phyloP scores from a whole-genome alignment of 306 rosid genomes.

The Trifolium subterraneum region DNA sequence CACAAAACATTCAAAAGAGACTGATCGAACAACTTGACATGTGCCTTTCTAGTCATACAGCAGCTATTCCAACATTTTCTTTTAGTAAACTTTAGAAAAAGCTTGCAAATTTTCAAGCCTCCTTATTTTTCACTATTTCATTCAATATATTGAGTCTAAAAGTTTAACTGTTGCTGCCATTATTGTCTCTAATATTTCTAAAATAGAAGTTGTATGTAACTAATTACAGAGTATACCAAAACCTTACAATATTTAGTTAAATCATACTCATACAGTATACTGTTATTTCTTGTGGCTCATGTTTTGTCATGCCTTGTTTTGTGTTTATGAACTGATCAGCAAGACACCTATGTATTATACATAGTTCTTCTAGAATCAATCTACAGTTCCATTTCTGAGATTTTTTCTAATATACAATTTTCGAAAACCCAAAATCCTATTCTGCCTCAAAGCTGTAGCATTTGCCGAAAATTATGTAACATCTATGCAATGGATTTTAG shows the following conservation, averaged over 20 bases:
- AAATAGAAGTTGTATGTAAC: neutral
- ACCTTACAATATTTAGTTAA: constrained; percentile 5
- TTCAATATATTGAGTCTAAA: constrained; percentile 13
- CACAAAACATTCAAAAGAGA: constrained; percentile 3
- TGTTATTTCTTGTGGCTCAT: constrained; percentile 7
- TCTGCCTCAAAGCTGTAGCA: neutral
- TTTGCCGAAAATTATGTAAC: constrained; percentile 11
- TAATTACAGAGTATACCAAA: constrained; percentile 1
- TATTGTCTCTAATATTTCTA: constrained; percentile 3
- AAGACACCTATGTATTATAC: neutral
- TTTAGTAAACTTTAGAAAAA: neutral
- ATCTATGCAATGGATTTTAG: neutral
- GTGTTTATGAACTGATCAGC: constrained; percentile 19
- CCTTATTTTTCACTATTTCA: constrained; percentile 15
- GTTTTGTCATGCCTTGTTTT: constrained; percentile 16
- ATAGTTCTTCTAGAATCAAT: constrained; percentile 2
- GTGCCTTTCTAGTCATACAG: constrained; percentile 1
- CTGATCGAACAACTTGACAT: neutral
- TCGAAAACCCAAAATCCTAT: constrained; percentile 21
- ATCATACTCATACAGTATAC: neutral
- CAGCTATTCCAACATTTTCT: neutral
- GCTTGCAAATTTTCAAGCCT: constrained; percentile 21
- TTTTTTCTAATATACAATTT: neutral
- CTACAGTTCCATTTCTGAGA: neutral
- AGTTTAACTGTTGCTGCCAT: neutral